These are phyloP conservation scores for Hordeum pubiflorum DNA, from an alignment of 202 grass and related monocot genomes.

Conservation along the genomic window DNA sequence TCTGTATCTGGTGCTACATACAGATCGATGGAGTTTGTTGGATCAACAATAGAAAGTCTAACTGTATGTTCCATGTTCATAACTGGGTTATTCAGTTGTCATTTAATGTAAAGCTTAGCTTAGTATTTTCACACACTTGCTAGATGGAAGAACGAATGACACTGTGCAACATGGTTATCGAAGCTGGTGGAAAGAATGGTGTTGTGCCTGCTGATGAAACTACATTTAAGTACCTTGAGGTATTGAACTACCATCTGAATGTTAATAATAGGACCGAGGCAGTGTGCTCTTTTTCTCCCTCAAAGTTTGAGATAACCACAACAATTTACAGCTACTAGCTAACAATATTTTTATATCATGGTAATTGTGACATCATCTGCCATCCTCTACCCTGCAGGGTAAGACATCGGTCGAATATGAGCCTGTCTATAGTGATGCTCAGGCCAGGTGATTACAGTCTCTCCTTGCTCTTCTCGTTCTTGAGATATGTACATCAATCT, in stretches of 20 bases:
- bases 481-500: background rate
- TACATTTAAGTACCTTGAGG: constrained; percentile 97
- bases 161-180: constrained; percentile 91
- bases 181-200: constrained; percentile 93
- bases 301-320: constrained; percentile 3
- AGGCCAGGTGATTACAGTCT: constrained; percentile 59
- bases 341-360: constrained; percentile 7
- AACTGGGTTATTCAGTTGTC: constrained; percentile 16
- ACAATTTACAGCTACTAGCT: background rate
- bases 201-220: constrained; percentile 76
- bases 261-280: background rate
- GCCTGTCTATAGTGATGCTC: constrained; percentile 74
- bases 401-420: constrained; percentile 66
- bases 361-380: constrained; percentile 6
- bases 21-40: constrained; percentile 98
- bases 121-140: constrained; percentile 20
- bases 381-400: constrained; percentile 44
- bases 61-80: constrained; percentile 35
- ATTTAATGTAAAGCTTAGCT: background rate
- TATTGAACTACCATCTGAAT: constrained; percentile 27
- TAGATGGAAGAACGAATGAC: constrained; percentile 99
- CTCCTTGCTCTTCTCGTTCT: constrained; percentile 5
- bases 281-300: background rate
- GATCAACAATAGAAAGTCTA: constrained; percentile 81
- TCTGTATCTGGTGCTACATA: constrained; percentile 92